Evolutionary conservation across 1,284 basidiomycete genomes (phyloP), one percentile per base, ranked within the genome.

Genomic region (Coniophora puteana): DNA sequence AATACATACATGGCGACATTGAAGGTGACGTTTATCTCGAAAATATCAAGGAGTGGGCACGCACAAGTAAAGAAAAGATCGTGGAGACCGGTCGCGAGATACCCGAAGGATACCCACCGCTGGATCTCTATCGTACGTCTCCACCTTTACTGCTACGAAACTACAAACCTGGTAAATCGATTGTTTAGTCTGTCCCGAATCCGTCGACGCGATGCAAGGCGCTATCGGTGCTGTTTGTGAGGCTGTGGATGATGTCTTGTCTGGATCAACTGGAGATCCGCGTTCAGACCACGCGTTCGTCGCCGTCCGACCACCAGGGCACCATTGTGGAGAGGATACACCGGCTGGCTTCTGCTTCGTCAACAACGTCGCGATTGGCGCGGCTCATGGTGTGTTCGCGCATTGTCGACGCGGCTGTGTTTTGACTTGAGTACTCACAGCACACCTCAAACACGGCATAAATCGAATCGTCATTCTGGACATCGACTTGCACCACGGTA

Each of bases 261-360:
- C 48, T 10, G 36, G 35, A 4, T 14, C 44, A 6, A 18, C 30
- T 20, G 18, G n/a, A 12, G 12, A 17, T 6, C 26, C 28, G 20
- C 20, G 32, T 14, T 24, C 29, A 26, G 20, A 20, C 12, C 76
- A 80, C 25, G 88, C 87, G 0, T 95, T 95, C 59, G 90, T 90
- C 10, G 84, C 81, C 0, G 76, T 95, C 22, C 68, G 93, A 31
- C 93, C 93, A 0, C 93, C 93, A 0, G 93, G 93, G 0, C 92
- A 93, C 67, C 93, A 94, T 54, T 95, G 92, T 52, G 88, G 89
- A 2, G 89, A 92, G 61, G 80, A 91, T 48, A 78, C 76, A 0
- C 94, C 94, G 0, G 86, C 83, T 7, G 95, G 94, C 0, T 94
- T 93, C 62, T 98, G 92, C 63, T 92, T 95, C 56, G 78, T 96